phyloP scores from a whole-genome alignment of 139 green algal species.

The Chlamydomonas schloesseri region DNA sequence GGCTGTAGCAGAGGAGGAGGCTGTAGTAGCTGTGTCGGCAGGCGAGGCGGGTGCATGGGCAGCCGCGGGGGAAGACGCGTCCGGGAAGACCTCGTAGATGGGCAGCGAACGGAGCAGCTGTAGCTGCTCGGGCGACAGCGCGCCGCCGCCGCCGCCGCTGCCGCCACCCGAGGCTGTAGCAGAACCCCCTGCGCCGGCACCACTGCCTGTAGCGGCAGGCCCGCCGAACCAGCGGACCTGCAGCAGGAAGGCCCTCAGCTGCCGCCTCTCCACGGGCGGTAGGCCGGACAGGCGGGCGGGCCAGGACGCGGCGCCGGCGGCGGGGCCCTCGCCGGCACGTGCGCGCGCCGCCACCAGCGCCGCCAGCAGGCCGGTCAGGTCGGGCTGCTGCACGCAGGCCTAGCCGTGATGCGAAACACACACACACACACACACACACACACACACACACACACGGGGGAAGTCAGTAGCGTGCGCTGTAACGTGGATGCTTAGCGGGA shows the following conservation, averaged over 20 bases:
- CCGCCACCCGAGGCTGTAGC: too few species aligned
- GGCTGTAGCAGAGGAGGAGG: not conserved
- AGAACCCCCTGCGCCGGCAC: too few species aligned
- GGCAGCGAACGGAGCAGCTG: slow-evolving; percentile 63
- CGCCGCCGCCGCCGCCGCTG: not conserved
- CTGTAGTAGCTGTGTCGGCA: not conserved
- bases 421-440: too few species aligned
- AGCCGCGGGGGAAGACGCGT: too few species aligned
- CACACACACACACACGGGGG: too few species aligned
- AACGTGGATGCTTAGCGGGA: too few species aligned
- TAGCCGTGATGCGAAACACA: too few species aligned
- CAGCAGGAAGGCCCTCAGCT: slow-evolving; percentile 76
- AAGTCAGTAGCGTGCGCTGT: too few species aligned
- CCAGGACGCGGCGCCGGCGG: slow-evolving; percentile 16
- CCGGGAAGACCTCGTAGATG: slow-evolving; percentile 67
- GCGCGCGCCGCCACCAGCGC: slow-evolving; percentile 58
- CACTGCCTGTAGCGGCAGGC: not conserved
- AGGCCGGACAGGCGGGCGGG: slow-evolving; percentile 27
- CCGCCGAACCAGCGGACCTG: slow-evolving; percentile 70
- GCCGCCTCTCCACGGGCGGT: slow-evolving; percentile 60
- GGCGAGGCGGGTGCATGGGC: not conserved
- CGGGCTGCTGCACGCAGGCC: slow-evolving; percentile 61
- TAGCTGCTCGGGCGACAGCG: slow-evolving; percentile 45
- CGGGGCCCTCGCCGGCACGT: not conserved
- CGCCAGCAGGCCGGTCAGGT: slow-evolving; percentile 66